Evolutionary conservation across 1,139 yeast species (phyloP).

Genomic region (Lodderomyces oxycetoniae): DNA sequence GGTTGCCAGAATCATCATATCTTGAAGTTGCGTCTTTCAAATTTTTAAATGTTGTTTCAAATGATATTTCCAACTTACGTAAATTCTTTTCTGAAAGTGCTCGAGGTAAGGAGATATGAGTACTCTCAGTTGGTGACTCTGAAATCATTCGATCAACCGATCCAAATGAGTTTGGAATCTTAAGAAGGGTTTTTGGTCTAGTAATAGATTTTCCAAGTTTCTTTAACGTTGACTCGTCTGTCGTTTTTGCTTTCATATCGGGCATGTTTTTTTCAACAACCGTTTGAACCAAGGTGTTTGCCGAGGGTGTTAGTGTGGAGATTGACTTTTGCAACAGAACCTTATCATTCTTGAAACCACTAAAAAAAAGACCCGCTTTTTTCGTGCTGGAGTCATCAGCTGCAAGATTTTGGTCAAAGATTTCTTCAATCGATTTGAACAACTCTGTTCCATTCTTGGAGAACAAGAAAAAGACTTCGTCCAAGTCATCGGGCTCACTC

Average conservation of each 20-base stretch:
- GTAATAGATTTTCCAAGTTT: constrained; percentile 19
- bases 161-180: background rate
- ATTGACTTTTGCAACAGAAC: constrained; percentile 7
- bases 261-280: constrained; percentile 9
- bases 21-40: constrained; percentile 23
- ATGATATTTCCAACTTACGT: constrained; percentile 30
- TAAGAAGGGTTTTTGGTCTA: constrained; percentile 19
- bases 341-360: constrained; percentile 1
- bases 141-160: background rate
- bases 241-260: background rate
- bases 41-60: constrained; percentile 28
- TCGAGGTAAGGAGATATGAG: constrained; percentile 25
- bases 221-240: constrained; percentile 15
- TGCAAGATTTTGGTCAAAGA: constrained; percentile 14
- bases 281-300: constrained; percentile 11
- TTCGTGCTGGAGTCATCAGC: background rate
- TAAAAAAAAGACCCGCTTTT: background rate
- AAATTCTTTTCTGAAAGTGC: constrained; percentile 29
- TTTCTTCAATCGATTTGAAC: constrained; percentile 20
- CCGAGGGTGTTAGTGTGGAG: constrained; percentile 16
- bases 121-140: background rate
- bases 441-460: constrained; percentile 38
- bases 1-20: constrained; percentile 15
- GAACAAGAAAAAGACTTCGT: constrained; percentile 67
- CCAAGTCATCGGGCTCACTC: constrained; percentile 19